Evolutionary conservation across 2,329 filamentous ascomycete genomes (phyloP).

Genomic region (Cladosporium sp.): DNA sequence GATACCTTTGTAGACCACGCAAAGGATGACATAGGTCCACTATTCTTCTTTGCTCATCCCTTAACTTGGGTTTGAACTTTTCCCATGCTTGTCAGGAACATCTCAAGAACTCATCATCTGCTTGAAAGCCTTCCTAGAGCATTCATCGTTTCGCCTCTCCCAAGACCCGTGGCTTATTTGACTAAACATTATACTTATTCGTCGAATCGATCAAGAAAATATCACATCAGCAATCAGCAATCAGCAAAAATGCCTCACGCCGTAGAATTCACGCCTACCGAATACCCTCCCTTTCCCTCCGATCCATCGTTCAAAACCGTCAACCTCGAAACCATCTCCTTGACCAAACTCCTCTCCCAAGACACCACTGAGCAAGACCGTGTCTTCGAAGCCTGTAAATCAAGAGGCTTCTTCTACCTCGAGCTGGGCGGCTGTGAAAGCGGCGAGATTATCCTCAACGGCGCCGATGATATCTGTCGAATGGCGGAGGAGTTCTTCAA

Average conservation of each 20-base stretch:
- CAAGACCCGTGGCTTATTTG: too few species aligned
- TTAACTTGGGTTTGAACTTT: too few species aligned
- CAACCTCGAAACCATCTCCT: constrained; percentile 34
- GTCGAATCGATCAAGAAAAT: too few species aligned
- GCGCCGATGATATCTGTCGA: constrained; percentile 24
- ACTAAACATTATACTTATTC: too few species aligned
- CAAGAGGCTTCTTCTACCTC: constrained; percentile 55
- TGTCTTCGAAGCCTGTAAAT: constrained; percentile 39
- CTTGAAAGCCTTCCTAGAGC: neutral
- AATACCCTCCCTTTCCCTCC: constrained; percentile 39
- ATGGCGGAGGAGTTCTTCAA: constrained; percentile 45
- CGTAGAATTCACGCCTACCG: constrained; percentile 28
- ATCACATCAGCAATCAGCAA: too few species aligned
- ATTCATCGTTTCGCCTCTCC: neutral
- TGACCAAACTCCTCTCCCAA: constrained; percentile 34
- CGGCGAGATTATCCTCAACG: constrained; percentile 25
- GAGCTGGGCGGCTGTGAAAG: constrained; percentile 36
- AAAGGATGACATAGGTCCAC: too few species aligned
- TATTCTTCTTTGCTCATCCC: too few species aligned
- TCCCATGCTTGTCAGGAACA: neutral
- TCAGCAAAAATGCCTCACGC: constrained; percentile 28
- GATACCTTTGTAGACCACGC: too few species aligned
- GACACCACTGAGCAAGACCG: constrained; percentile 33
- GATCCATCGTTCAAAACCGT: constrained; percentile 23
- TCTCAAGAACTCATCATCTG: neutral